Percentiles rank a stretch among this genome's conserved stretches.
Evolutionary conservation across 331 rosid genomes (phyloP).

Genomic region (Malus hybrid): DNA sequence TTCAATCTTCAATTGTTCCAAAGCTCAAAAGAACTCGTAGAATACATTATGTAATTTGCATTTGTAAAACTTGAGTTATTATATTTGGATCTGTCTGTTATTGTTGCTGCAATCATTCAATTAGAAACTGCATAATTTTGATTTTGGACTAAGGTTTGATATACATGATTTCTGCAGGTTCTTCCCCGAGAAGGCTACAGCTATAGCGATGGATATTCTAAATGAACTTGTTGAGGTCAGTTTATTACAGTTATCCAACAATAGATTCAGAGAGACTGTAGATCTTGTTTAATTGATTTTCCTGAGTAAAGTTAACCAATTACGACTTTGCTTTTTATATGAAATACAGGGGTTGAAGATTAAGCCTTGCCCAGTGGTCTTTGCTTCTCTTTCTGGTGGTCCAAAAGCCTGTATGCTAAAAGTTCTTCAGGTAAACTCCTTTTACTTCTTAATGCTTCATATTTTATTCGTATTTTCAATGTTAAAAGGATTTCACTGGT

Average conservation of each 20-base stretch:
- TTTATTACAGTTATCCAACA: slow-evolving; percentile 4
- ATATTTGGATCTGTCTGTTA: background rate
- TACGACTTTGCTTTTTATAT: background rate
- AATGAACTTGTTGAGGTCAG: slow-evolving; percentile 75
- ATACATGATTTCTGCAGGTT: slow-evolving; percentile 49
- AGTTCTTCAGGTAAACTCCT: slow-evolving; percentile 72
- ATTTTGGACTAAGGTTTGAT: slow-evolving; percentile 1
- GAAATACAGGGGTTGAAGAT: slow-evolving; percentile 57
- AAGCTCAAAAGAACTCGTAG: background rate
- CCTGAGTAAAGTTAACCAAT: slow-evolving; percentile 1
- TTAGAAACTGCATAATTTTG: background rate
- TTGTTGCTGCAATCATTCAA: background rate
- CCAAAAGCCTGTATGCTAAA: slow-evolving; percentile 81
- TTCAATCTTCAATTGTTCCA: background rate
- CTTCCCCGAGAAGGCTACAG: slow-evolving; percentile 77
- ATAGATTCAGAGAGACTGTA: too few species aligned
- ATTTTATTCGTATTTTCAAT: background rate
- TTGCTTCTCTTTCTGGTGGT: slow-evolving; percentile 92
- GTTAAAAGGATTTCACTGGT: background rate
- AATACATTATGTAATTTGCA: background rate
- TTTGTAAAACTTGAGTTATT: background rate
- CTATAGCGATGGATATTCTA: slow-evolving; percentile 56
- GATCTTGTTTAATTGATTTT: background rate
- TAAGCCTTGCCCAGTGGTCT: slow-evolving; percentile 75
- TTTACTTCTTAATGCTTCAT: background rate